A percentile compares a stretch with the other conserved stretches of the same genome.
Evolutionary conservation across 192 early-diverging fungal genomes (phyloP).

Genomic region (Coemansia sp.): DNA sequence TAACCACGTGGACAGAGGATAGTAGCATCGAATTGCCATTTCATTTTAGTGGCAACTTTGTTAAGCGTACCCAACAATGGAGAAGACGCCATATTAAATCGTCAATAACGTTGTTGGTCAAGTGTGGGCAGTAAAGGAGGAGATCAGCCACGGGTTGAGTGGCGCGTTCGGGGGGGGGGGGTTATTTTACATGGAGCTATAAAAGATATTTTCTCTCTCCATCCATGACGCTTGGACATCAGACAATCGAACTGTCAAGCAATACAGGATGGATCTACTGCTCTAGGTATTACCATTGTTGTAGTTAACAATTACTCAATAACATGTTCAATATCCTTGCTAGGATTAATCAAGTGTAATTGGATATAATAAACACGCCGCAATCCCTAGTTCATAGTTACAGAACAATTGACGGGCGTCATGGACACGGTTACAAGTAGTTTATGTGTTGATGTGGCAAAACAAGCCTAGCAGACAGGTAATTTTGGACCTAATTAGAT

Average conservation of each 20-base stretch:
- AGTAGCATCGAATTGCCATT: slow-evolving; percentile 1
- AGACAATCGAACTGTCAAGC: not conserved
- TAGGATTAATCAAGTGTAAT: not conserved
- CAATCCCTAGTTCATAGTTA: not conserved
- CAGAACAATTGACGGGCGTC: not conserved
- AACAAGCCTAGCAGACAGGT: not conserved
- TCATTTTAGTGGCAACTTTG: slow-evolving; percentile 1
- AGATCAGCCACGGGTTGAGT: not conserved
- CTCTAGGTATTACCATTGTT: not conserved
- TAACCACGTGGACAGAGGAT: not conserved
- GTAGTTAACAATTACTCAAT: not conserved
- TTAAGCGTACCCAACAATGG: not conserved
- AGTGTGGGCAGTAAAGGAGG: not conserved
- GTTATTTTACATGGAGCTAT: not conserved
- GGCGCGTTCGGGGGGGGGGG: not conserved
- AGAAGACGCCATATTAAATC: slow-evolving; percentile 6
- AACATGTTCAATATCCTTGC: not conserved
- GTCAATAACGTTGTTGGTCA: not conserved
- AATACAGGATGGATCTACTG: not conserved
- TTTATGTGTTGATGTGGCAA: not conserved
- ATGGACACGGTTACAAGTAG: not conserved
- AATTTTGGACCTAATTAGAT: not conserved
- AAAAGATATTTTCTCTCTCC: not conserved
- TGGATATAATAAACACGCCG: not conserved
- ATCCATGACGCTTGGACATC: not conserved